Evolutionary conservation across 2,329 filamentous ascomycete species (phyloP).

Genomic region (Colletotrichum ledebouriae): DNA sequence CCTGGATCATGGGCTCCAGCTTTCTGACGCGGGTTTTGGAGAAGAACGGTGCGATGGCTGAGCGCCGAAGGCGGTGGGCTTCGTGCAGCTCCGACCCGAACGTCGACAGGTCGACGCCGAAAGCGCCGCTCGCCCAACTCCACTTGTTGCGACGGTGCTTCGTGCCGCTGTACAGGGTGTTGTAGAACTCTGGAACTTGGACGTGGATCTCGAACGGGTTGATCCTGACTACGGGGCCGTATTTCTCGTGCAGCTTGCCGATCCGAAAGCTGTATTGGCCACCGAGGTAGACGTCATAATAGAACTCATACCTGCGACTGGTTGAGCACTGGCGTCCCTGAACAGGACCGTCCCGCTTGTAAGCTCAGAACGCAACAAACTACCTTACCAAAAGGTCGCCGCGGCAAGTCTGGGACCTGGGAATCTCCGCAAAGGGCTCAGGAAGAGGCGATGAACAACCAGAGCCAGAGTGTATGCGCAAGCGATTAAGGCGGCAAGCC

Average conservation of each 20-base stretch:
- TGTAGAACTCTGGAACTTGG: conserved; percentile 46
- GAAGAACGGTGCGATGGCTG: conserved; percentile 53
- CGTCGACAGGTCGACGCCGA: conserved; percentile 23
- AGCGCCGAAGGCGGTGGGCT: conserved; percentile 51
- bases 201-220: conserved; percentile 50
- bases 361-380: no score
- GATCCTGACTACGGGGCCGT: conserved; percentile 56
- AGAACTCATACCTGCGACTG: conserved; percentile 49
- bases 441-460: conserved; percentile 44
- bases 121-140: conserved; percentile 37
- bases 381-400: conserved; percentile 10
- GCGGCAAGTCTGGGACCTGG: conserved; percentile 46
- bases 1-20: conserved; percentile 31
- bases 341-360: background rate
- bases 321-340: no score
- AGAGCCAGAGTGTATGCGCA: background rate
- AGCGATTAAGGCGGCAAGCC: no score
- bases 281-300: conserved; percentile 48
- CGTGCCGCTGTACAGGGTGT: conserved; percentile 43
- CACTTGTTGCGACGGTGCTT: conserved; percentile 27
- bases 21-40: conserved; percentile 39
- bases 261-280: conserved; percentile 50
- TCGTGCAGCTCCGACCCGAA: conserved; percentile 52
- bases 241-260: conserved; percentile 51
- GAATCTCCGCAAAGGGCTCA: conserved; percentile 44